phyloP scores from a whole-genome alignment of 2,329 filamentous ascomycete species.

The Cercospora canescens region DNA sequence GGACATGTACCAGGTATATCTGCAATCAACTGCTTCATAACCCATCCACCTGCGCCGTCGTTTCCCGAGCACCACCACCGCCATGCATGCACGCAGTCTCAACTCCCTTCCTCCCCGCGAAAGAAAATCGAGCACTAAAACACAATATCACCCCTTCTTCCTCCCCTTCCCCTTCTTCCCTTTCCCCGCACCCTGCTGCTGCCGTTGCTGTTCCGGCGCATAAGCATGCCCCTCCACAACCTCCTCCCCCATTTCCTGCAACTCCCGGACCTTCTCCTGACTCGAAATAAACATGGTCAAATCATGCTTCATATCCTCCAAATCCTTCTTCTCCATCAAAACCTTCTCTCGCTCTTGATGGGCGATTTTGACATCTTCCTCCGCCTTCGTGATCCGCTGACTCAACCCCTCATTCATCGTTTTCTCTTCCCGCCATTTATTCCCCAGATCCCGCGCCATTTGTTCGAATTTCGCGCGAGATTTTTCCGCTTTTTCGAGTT shows the following conservation, averaged over 20 bases:
- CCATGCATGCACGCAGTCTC: no score
- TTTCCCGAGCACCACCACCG: no score
- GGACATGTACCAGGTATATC: no score
- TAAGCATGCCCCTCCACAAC: constrained; percentile 63
- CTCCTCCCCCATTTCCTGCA: constrained; percentile 64
- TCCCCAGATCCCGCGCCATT: constrained; percentile 72
- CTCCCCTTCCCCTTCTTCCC: no score
- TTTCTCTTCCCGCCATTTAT: constrained; percentile 83
- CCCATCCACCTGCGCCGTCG: not conserved
- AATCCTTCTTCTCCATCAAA: constrained; percentile 62
- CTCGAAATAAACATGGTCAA: constrained; percentile 84
- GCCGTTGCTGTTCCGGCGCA: constrained; percentile 8
- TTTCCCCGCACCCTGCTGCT: constrained; percentile 26
- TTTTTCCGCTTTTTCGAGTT: constrained; percentile 66
- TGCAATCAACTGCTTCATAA: no score
- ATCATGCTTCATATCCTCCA: constrained; percentile 85
- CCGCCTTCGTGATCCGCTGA: constrained; percentile 73
- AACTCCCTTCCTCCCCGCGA: no score
- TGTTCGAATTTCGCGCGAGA: constrained; percentile 72
- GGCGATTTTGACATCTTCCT: constrained; percentile 57
- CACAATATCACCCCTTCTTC: constrained; percentile 51
- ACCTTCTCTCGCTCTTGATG: constrained; percentile 52
- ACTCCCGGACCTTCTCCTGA: constrained; percentile 73
- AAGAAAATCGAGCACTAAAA: not conserved
- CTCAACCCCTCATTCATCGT: constrained; percentile 77